Evolutionary conservation across 805 yeast species (phyloP).

Genomic region (Ogataea corticis): DNA sequence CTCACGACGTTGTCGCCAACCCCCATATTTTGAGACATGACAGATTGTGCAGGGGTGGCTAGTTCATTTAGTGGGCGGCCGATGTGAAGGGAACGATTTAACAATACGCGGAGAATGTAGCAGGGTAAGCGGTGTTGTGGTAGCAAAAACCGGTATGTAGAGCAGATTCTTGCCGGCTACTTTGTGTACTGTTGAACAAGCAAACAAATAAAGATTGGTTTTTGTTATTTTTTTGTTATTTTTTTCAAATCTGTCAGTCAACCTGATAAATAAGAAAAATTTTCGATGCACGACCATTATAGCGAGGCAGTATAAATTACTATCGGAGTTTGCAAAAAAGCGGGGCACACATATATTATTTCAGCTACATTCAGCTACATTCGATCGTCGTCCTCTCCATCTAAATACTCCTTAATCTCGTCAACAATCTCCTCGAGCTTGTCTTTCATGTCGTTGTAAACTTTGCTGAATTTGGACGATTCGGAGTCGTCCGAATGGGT

Average conservation of each 20-base stretch:
- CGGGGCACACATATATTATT: too few relatives aligned
- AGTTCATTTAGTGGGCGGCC: conserved; percentile 5
- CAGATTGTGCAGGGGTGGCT: neutral
- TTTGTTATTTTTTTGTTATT: too few relatives aligned
- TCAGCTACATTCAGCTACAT: neutral
- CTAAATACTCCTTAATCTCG: conserved; percentile 27
- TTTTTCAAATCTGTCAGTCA: neutral
- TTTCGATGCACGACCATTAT: conserved; percentile 8
- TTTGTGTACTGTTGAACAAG: too few relatives aligned
- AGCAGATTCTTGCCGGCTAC: too few relatives aligned
- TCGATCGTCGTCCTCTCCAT: conserved; percentile 3
- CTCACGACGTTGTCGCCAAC: neutral
- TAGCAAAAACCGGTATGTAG: too few relatives aligned
- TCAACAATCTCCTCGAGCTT: conserved; percentile 29
- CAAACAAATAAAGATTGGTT: too few relatives aligned
- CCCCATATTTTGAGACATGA: conserved; percentile 4
- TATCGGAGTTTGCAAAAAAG: too few relatives aligned
- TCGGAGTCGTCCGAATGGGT: conserved; percentile 6
- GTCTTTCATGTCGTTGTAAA: conserved; percentile 22
- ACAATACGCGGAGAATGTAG: too few relatives aligned
- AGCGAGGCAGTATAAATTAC: too few relatives aligned
- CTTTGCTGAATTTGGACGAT: conserved; percentile 9
- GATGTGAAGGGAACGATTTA: too few relatives aligned
- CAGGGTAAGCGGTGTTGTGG: too few relatives aligned
- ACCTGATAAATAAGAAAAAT: conserved; percentile 4